A percentile compares a stretch with the other conserved stretches of the same genome.
phyloP scores from a whole-genome alignment of 169 alveolate species.

The Eimeria maxima region DNA sequence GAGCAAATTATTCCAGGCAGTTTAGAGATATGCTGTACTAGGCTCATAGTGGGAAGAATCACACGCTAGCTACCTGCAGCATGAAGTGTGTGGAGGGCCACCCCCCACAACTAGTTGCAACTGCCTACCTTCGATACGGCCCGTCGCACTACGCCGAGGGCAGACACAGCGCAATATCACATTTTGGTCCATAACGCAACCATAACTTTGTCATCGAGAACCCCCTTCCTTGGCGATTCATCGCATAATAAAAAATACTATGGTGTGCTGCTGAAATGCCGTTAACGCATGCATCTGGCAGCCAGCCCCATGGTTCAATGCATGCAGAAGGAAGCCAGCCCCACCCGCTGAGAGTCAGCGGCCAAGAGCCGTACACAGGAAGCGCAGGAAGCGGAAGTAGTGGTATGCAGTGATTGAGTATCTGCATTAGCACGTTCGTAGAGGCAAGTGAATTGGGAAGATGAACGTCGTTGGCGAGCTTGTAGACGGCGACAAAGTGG shows the following conservation, averaged over 20 bases:
- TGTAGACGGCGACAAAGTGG: background rate
- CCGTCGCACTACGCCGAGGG: background rate
- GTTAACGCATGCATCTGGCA: constrained; percentile 9
- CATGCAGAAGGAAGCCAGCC: constrained; percentile 42
- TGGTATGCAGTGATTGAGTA: background rate
- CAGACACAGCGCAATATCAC: background rate
- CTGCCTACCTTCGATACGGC: background rate
- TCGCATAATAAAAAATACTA: background rate
- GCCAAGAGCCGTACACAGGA: background rate
- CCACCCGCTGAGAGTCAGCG: background rate
- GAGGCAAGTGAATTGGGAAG: background rate
- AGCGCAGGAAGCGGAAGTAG: background rate
- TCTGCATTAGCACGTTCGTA: background rate
- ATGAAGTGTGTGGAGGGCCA: background rate
- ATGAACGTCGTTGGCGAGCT: background rate
- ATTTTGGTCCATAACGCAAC: background rate
- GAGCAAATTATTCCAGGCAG: background rate
- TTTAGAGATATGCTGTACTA: background rate
- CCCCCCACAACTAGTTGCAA: background rate
- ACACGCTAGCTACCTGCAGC: background rate
- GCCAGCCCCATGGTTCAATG: constrained; percentile 26
- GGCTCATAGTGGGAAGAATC: background rate
- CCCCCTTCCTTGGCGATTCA: background rate
- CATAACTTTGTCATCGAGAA: background rate
- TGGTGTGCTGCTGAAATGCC: background rate